Base-by-base conservation (phyloP, 2,329 filamentous ascomycete species). In the Didymella arachidicola region DNA sequence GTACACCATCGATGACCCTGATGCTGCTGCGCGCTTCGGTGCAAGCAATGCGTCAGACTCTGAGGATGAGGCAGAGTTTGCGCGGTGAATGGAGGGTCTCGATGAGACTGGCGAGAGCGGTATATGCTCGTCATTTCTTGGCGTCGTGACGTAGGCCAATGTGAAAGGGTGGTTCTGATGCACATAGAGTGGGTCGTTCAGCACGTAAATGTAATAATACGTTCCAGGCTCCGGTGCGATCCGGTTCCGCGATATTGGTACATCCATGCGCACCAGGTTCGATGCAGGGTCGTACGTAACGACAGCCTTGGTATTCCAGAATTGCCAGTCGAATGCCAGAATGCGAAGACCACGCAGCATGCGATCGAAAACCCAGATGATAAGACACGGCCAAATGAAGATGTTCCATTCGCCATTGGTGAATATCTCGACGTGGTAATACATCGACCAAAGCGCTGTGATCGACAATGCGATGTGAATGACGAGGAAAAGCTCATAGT, bases 371-470 rank as follows among this genome's bases (percentile, higher is more conserved):
- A 77, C 48, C 85, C 84, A 87, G 27, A 86, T 76, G 11, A 72
- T 70, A 3, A 80, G 71, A 2, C 81, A 82, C 0, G 81, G 73
- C 79, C 82, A 86, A 50, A 84, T 80, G 19, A 83, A 79, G 8
- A 70, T 66, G 51, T 85, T 81, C 57, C 80, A 86, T 45, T 79
- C 72, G 19, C 80, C 80, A 6, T 65, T 76, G 0, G 53, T 69
- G 58, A 85, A 85, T 22, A 86, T 83, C n/a, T 84, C 76, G 57
- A 85, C 74, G 63, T 87, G 77, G 53, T 80, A 81, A 36, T 83
- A 82, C 78, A 86, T 82, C 0, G 80, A 80, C 30, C 81, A 68
- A 0, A 87, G 66, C 0, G 84, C 69, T 0, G 84, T 59, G 36
- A 76, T 62, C 14, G 73, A 72, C 59, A 74, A 30, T 72, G 78